Conservation (phyloP, 2,329 filamentous ascomycete genomes). For the Drechslerella stenobrocha region DNA sequence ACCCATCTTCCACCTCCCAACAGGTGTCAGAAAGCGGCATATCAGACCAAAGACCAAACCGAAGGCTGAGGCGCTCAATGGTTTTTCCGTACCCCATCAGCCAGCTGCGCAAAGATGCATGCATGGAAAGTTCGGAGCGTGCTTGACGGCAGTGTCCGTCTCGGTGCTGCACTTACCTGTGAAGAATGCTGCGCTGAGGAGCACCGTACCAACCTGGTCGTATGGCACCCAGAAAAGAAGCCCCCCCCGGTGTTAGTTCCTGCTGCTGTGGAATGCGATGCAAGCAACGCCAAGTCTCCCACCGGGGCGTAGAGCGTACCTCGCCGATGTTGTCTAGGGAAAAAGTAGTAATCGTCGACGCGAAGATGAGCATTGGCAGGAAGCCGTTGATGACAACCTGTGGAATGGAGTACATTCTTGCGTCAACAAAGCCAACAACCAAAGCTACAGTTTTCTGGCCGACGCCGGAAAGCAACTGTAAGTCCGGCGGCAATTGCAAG, state of each 20-base stretch:
- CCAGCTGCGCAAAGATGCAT: conserved; percentile 17
- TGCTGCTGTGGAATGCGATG: conserved; percentile 42
- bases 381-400: conserved; percentile 47
- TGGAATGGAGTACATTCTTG: conserved; percentile 46
- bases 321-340: conserved; percentile 46
- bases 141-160: conserved; percentile 20
- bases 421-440: conserved; percentile 11
- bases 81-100: conserved; percentile 7
- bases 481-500: no score
- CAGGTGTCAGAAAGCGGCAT: conserved; percentile 45
- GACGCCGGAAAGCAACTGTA: neutral
- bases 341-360: conserved; percentile 46
- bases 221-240: conserved; percentile 4
- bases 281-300: conserved; percentile 19
- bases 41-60: conserved; percentile 43
- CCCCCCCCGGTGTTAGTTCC: neutral
- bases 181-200: conserved; percentile 47
- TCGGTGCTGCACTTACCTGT: conserved; percentile 34
- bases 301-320: conserved; percentile 12
- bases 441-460: neutral
- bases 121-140: conserved; percentile 38
- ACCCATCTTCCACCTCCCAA: conserved; percentile 47
- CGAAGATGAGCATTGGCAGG: conserved; percentile 47
- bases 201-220: conserved; percentile 41
- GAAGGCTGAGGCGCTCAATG: conserved; percentile 25